These are phyloP conservation scores for Peltaster fructicola DNA, from an alignment of 2,329 filamentous ascomycete genomes.

Conservation along the genomic window DNA sequence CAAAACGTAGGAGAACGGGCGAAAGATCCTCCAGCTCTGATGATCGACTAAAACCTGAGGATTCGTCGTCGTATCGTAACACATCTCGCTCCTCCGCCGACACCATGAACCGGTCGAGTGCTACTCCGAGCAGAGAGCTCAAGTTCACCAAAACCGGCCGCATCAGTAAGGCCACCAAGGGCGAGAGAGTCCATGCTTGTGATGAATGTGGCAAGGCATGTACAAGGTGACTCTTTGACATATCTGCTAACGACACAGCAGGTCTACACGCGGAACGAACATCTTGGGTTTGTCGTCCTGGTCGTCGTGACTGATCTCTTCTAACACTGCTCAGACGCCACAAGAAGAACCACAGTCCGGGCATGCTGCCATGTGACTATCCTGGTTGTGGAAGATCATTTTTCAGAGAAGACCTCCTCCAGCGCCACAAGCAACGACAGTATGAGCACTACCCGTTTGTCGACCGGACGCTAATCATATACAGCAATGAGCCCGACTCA, in stretches of 20 bases:
- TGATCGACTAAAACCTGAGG: no score
- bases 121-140: constrained; percentile 11
- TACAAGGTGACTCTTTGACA: no score
- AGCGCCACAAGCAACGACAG: constrained; percentile 29
- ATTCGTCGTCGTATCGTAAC: no score
- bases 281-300: constrained; percentile 22
- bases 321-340: constrained; percentile 21
- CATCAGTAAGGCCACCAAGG: constrained; percentile 31
- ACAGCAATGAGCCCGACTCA: no score
- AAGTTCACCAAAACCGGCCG: constrained; percentile 29
- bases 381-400: constrained; percentile 26
- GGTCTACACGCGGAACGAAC: constrained; percentile 31
- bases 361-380: constrained; percentile 23
- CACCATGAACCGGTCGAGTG: no score
- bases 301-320: background rate
- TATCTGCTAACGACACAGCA: constrained; percentile 9
- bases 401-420: constrained; percentile 26
- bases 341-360: constrained; percentile 28
- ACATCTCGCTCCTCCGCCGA: no score
- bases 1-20: no score
- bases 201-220: constrained; percentile 29
- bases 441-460: no score
- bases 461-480: no score
- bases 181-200: constrained; percentile 27
- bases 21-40: no score